Percentiles rank a stretch among this genome's conserved stretches.
Evolutionary conservation across 371 early-diverging fungal genomes (phyloP).

Genomic region (Haplosporangium sp.): DNA sequence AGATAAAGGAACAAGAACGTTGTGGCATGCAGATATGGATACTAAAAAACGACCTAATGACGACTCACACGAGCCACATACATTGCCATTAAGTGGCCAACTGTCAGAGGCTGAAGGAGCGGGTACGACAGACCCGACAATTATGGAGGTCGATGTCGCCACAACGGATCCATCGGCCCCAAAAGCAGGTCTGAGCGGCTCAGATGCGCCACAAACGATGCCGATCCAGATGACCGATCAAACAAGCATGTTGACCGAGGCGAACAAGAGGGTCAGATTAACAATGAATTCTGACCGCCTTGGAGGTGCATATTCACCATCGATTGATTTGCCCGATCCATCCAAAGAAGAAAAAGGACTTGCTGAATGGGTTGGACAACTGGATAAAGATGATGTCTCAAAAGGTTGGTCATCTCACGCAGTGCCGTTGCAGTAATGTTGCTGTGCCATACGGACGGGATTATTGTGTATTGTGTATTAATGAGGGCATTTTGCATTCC

Average conservation of each 20-base stretch:
- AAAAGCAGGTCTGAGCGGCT: neutral
- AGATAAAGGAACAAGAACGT: neutral
- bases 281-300: constrained; percentile 20
- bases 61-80: constrained; percentile 15
- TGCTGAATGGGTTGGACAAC: constrained; percentile 27
- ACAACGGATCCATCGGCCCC: neutral
- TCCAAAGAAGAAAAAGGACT: constrained; percentile 30
- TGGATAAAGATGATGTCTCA: constrained; percentile 15
- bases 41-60: constrained; percentile 49
- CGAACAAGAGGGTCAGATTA: constrained; percentile 40
- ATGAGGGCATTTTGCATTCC: too few species aligned
- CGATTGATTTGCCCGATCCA: constrained; percentile 32
- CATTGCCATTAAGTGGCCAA: neutral
- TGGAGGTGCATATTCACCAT: constrained; percentile 27
- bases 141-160: constrained; percentile 22
- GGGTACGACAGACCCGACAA: neutral
- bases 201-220: neutral
- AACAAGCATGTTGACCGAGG: neutral
- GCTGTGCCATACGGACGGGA: too few species aligned
- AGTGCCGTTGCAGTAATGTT: too few species aligned
- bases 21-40: constrained; percentile 21
- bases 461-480: too few species aligned
- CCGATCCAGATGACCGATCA: neutral
- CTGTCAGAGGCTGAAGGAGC: neutral
- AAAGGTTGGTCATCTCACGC: constrained; percentile 6